Conservation (phyloP, 129 eudicot genomes). For the Pulicaria dysenterica region DNA sequence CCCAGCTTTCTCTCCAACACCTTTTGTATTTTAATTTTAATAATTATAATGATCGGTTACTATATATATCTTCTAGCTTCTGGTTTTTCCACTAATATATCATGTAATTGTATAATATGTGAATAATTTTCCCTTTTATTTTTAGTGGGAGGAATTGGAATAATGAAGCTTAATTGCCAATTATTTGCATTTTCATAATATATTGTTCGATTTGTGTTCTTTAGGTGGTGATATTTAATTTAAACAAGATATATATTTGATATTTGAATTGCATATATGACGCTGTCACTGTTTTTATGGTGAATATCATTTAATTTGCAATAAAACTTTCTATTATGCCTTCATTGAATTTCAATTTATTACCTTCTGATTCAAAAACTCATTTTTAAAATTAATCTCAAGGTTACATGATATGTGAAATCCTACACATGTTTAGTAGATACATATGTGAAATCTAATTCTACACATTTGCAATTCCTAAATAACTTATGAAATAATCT, state of each 20-base stretch:
- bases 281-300: too few relatives aligned
- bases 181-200: not conserved
- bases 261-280: not conserved
- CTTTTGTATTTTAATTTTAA: slow-evolving; percentile 26
- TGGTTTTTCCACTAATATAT: not conserved
- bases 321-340: not conserved
- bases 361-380: too few relatives aligned
- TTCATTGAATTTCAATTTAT: not conserved
- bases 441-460: too few relatives aligned
- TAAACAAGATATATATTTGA: not conserved
- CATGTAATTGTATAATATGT: slow-evolving; percentile 27
- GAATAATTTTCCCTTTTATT: slow-evolving; percentile 11
- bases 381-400: too few relatives aligned
- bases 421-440: too few relatives aligned
- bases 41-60: slow-evolving; percentile 3
- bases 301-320: not conserved
- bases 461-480: too few relatives aligned
- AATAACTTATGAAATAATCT: too few relatives aligned
- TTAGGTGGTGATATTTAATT: not conserved
- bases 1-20: slow-evolving; percentile 36
- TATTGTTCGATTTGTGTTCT: not conserved
- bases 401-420: too few relatives aligned
- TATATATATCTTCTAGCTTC: not conserved
- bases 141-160: slow-evolving; percentile 26
- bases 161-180: slow-evolving; percentile 17